Evolutionary conservation across 2,329 filamentous ascomycete species (phyloP).

Genomic region (Alternaria novae-zelandiae): DNA sequence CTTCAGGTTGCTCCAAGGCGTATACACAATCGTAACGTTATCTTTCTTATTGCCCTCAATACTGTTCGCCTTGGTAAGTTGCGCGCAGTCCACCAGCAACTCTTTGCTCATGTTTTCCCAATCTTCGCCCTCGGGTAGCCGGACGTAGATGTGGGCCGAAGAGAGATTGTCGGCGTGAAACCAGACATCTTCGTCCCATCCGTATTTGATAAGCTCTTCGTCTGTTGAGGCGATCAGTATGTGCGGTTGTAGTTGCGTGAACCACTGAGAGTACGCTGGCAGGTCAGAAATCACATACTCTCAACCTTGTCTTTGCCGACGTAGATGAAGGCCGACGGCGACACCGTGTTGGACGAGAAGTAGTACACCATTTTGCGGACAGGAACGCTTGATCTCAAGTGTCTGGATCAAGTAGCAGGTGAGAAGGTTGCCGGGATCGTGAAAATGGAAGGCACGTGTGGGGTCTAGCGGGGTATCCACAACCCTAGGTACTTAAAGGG

Average conservation of each 20-base stretch:
- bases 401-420: background rate
- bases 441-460: slow-evolving; percentile 38
- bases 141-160: slow-evolving; percentile 94
- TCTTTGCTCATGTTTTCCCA: slow-evolving; percentile 83
- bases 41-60: slow-evolving; percentile 99
- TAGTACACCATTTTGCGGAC: slow-evolving; percentile 82
- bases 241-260: background rate
- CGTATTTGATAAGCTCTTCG: slow-evolving; percentile 93
- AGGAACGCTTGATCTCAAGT: background rate
- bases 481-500: slow-evolving; percentile 2
- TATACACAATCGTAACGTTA: slow-evolving; percentile 96
- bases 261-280: background rate
- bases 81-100: slow-evolving; percentile 86
- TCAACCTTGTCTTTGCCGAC: slow-evolving; percentile 99
- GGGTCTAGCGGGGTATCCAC: slow-evolving; percentile 35
- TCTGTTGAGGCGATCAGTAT: slow-evolving; percentile 60
- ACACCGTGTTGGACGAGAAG: slow-evolving; percentile 84
- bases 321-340: slow-evolving; percentile 86
- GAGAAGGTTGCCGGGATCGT: slow-evolving; percentile 14
- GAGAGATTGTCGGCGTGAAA: slow-evolving; percentile 98
- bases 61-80: slow-evolving; percentile 97
- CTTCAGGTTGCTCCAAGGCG: slow-evolving; percentile 93
- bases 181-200: slow-evolving; percentile 97
- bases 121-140: slow-evolving; percentile 75
- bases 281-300: slow-evolving; percentile 65